Evolutionary conservation across 208 protist species (phyloP).

Genomic region (Acanthamoeba sp.): DNA sequence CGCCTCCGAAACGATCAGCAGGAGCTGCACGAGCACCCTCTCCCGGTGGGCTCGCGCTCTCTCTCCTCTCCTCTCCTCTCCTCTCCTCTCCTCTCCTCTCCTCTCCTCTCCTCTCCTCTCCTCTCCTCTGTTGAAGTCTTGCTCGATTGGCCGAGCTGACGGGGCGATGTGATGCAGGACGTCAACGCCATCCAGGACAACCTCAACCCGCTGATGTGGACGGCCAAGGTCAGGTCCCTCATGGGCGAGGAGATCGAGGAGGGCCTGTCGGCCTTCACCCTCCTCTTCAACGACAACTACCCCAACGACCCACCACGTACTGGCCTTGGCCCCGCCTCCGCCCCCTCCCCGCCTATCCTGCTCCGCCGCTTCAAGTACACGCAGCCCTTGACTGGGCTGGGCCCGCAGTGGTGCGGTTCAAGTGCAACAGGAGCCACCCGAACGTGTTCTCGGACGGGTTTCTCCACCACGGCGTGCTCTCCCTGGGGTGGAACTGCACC

Average conservation of each 20-base stretch:
- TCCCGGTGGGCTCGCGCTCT: too few species aligned
- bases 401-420: not conserved
- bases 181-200: slow-evolving; percentile 11
- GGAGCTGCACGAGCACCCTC: not conserved
- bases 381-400: not conserved
- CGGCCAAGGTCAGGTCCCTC: not conserved
- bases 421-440: not conserved
- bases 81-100: too few species aligned
- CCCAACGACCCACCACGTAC: not conserved
- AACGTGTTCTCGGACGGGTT: slow-evolving; percentile 8
- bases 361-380: not conserved
- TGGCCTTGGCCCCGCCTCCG: not conserved
- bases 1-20: not conserved
- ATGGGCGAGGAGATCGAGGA: slow-evolving; percentile 9
- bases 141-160: too few species aligned
- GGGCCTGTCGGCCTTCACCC: not conserved
- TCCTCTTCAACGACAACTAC: slow-evolving; percentile 5
- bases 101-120: too few species aligned
- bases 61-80: too few species aligned
- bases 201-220: slow-evolving; percentile 17
- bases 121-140: too few species aligned
- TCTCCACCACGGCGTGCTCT: slow-evolving; percentile 5
- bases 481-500: slow-evolving; percentile 10
- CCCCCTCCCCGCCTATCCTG: not conserved
- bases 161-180: not conserved